These are phyloP conservation scores for Diplodia mutila DNA, from an alignment of 2,329 filamentous ascomycete genomes.

Conservation along the genomic window DNA sequence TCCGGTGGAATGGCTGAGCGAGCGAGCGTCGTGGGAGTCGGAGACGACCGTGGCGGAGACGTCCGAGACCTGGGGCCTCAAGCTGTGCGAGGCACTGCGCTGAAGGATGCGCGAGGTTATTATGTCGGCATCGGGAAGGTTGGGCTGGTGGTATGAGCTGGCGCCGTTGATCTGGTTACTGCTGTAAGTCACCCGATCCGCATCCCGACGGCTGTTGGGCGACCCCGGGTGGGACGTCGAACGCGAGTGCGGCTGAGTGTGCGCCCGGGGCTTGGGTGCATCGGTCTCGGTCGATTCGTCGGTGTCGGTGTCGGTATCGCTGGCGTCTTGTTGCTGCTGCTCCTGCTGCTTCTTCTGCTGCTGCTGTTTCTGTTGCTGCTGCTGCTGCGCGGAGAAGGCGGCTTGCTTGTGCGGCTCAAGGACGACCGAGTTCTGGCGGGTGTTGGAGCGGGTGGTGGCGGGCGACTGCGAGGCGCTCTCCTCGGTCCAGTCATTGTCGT, in stretches of 20 bases:
- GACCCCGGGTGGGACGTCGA: slow-evolving; percentile 34
- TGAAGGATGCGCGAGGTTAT: slow-evolving; percentile 70
- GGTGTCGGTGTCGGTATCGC: slow-evolving; percentile 23
- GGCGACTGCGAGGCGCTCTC: slow-evolving; percentile 48
- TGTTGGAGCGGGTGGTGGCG: slow-evolving; percentile 46
- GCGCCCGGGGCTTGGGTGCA: slow-evolving; percentile 14
- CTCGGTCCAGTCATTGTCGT: slow-evolving; percentile 46
- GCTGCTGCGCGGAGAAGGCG: slow-evolving; percentile 13
- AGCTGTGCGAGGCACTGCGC: slow-evolving; percentile 63
- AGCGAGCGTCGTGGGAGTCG: slow-evolving; percentile 38
- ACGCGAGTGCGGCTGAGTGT: slow-evolving; percentile 28
- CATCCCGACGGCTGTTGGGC: slow-evolving; percentile 32
- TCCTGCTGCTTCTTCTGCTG: slow-evolving; percentile 26
- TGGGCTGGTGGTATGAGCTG: slow-evolving; percentile 38
- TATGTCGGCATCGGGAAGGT: slow-evolving; percentile 61
- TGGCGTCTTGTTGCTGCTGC: slow-evolving; percentile 24
- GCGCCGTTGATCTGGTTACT: slow-evolving; percentile 35
- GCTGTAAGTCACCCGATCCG: slow-evolving; percentile 22
- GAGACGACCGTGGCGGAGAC: slow-evolving; percentile 59
- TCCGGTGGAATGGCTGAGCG: slow-evolving; percentile 37
- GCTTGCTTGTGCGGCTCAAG: slow-evolving; percentile 37
- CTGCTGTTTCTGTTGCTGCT: not conserved
- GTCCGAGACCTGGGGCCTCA: slow-evolving; percentile 67
- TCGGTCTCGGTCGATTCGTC: slow-evolving; percentile 28
- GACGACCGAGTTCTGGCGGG: slow-evolving; percentile 46